Evolutionary conservation across 164 flowering plant genomes (phyloP), one percentile per base, ranked within the genome.

Genomic region (Chimonanthus salicifolius): DNA sequence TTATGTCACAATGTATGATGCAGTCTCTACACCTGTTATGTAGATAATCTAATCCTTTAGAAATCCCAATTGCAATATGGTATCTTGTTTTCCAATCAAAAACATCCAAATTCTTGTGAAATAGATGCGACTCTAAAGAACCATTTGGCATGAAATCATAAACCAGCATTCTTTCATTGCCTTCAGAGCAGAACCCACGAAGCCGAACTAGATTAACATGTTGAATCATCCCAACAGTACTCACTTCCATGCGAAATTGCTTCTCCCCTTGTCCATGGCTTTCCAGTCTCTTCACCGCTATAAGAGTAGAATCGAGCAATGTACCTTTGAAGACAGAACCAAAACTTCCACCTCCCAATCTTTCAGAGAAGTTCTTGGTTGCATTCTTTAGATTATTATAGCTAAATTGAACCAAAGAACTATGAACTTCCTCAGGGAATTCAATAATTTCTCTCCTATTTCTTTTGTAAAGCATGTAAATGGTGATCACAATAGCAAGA

Each of bases 291-390:
- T 88, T 88, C 74, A 87, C 87, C 13, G 89, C 91, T 62, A 87
- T 72, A 49, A 74, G 78, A 72, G 82, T 69, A 11, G 87, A 82
- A 74, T 88, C 85, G 2, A 83, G 75, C 74, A 88, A 64, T 3
- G 67, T 67, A 51, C 89, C 89, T 68, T 85, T 88, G 78, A 85
- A 88, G 18, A 88, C 91, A 46, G 91, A 86, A 71, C 91, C 89
- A 70, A 86, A 86, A 13, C 87, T 84, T 64, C 91, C 58, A n/a
- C 16, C 91, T 68, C 83, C 84, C 68, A 88, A 70, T 71, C 80
- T 86, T 46, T 86, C 83, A 0, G 87, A 84, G 74, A 86, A 88
- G 58, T 84, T 84, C 82, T 79, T 84, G 0, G 91, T 86, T 3
- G 81, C 87, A 68, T 15, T 79, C 64, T 80, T 85, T 58, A 88